Conservation (phyloP, 2,329 filamentous ascomycete genomes). For the Cytospora chrysosperma region DNA sequence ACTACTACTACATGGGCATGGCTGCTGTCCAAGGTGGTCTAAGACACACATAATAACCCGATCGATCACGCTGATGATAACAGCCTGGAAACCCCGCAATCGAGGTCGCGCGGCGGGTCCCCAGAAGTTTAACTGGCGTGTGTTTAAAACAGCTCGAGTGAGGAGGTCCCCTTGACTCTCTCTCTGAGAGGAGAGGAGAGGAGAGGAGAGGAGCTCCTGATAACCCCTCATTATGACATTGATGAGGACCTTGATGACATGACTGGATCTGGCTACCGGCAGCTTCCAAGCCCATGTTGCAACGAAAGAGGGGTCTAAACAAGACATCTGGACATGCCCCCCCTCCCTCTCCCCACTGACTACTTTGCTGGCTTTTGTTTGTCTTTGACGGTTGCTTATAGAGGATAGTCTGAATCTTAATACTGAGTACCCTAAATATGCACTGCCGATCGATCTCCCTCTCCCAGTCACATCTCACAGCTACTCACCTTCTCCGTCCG, state of each 20-base stretch:
- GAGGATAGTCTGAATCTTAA: neutral
- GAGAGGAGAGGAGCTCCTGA: conserved; percentile 11
- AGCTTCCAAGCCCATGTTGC: neutral
- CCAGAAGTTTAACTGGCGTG: no score
- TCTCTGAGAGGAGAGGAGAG: no score
- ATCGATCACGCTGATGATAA: neutral
- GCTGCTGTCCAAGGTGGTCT: conserved; percentile 15
- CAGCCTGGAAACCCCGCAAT: conserved; percentile 11
- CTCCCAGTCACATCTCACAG: conserved; percentile 7
- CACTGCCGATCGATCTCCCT: conserved; percentile 15
- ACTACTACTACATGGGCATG: no score
- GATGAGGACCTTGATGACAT: conserved; percentile 13
- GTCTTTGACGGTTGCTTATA: neutral
- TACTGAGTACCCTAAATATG: no score
- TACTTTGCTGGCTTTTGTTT: no score
- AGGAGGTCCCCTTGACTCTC: neutral
- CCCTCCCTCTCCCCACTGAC: no score
- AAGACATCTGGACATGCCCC: no score
- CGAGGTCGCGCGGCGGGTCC: neutral
- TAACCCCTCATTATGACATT: conserved; percentile 20
- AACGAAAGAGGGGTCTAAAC: neutral
- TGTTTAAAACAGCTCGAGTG: neutral
- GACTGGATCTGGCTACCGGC: conserved; percentile 8
- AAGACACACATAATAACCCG: no score
- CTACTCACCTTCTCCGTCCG: neutral